Evolutionary conservation across 176 grass and related monocot species (phyloP).

Genomic region (Carex kokanica): DNA sequence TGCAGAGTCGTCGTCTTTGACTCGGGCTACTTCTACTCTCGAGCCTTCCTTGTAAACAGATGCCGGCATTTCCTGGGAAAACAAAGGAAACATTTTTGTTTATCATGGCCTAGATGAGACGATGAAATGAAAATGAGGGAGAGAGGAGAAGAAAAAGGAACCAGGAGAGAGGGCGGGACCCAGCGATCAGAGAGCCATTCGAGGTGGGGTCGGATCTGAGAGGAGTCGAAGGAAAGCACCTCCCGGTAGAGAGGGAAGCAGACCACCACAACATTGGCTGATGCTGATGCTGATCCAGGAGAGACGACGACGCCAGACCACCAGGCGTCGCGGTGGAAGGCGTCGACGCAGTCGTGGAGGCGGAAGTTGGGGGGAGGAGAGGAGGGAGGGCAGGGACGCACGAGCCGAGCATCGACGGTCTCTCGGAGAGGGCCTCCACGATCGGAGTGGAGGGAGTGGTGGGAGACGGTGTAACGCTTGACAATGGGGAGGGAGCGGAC

Average conservation of each 20-base stretch:
- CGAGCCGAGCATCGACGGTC: constrained; percentile 28
- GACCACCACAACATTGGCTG: not conserved
- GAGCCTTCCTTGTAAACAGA: constrained; percentile 35
- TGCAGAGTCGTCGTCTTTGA: constrained; percentile 27
- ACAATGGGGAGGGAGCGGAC: constrained; percentile 43
- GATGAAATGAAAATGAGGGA: too few species aligned
- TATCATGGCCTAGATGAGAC: too few species aligned
- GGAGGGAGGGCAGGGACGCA: constrained; percentile 55
- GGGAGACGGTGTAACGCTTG: not conserved
- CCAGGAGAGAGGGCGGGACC: constrained; percentile 45
- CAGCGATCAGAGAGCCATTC: constrained; percentile 58
- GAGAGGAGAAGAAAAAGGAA: not conserved
- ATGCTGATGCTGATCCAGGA: not conserved
- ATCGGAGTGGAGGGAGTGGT: not conserved
- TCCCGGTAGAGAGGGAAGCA: constrained; percentile 52
- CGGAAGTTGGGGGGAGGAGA: not conserved
- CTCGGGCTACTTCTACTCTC: constrained; percentile 44
- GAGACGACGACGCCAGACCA: constrained; percentile 48
- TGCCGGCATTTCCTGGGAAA: constrained; percentile 28
- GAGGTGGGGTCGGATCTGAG: constrained; percentile 45
- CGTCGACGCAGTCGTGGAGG: constrained; percentile 56
- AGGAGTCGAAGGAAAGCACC: constrained; percentile 27
- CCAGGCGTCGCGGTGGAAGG: constrained; percentile 44
- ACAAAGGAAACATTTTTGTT: too few species aligned
- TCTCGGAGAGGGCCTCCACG: constrained; percentile 21